Base-by-base conservation (phyloP, 257 asterid genomes). In the Forsythia viridissima region DNA sequence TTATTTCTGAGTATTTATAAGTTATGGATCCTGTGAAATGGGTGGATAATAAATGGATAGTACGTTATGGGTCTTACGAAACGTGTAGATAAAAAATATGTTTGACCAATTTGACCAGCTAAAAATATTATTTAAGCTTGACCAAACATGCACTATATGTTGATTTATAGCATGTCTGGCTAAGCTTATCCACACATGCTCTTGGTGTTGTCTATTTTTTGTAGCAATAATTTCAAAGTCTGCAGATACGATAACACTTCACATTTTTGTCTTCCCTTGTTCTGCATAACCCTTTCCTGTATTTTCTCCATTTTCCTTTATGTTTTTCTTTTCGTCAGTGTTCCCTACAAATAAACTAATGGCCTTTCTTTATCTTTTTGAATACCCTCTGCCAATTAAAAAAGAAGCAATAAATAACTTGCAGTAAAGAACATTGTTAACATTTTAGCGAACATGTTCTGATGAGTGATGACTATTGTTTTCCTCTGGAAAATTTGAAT, bases 371-470 rank as follows among this genome's bases (percentile, higher is more conserved):
- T 21, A 21, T 10, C 0, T 8, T 30, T 20, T 36, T 48, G 7
- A 65, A 10, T 24, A n/a, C 10, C 12, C 5, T 36, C 59, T 4
- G 30, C 40, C 11, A 8, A 9, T 21, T 42, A 57, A 51, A 46
- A 30, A 43, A 67, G 77, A 55, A 68, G 69, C 52, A 70, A 48
- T 34, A 77, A 72, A 65, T 63, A 52, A 20, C 65, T 40, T 77
- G 52, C 52, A 43, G n/a, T 68, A 67, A 43, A 71, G 67, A 57
- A 70, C 48, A 39, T 67, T 42, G 39, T 71, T 43, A n/a, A 21
- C 30, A 15, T 66, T 37, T 72, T 9, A 37, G 70, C 39, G 51
- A 43, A 76, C 24, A 37, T n/a, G 30, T 69, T 70, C 48, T 65
- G 77, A 8, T n/a, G 79, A 70, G 24, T 46, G 77, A 8, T n/a